phyloP scores from a whole-genome alignment of 768 basidiomycete species.

The Hemileccinum impolitum region DNA sequence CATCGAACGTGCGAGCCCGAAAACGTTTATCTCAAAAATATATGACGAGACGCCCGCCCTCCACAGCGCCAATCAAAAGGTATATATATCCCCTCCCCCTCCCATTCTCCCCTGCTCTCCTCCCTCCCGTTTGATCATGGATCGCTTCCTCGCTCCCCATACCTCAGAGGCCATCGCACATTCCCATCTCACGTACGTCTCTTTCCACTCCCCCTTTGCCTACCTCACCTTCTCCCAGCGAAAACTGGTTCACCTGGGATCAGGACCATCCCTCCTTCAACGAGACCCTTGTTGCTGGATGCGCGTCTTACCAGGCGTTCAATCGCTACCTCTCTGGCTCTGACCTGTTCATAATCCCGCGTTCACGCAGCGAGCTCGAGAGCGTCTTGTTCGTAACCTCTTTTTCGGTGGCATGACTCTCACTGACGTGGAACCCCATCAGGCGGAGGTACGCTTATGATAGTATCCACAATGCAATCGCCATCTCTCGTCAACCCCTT shows the following conservation, averaged over 20 bases:
- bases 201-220: not conserved
- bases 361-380: slow-evolving; percentile 63
- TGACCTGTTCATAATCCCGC: slow-evolving; percentile 69
- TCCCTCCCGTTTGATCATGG: slow-evolving; percentile 40
- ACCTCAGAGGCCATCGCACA: slow-evolving; percentile 74
- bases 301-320: slow-evolving; percentile 79
- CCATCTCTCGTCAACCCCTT: slow-evolving; percentile 61
- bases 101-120: not conserved
- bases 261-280: slow-evolving; percentile 64
- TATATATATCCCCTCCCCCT: slow-evolving; percentile 12
- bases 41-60: not conserved
- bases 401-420: not conserved
- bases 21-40: slow-evolving; percentile 16
- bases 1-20: slow-evolving; percentile 27
- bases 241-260: slow-evolving; percentile 69
- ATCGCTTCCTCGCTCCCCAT: slow-evolving; percentile 69
- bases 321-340: slow-evolving; percentile 68
- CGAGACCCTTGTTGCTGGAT: slow-evolving; percentile 72
- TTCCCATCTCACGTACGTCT: slow-evolving; percentile 58
- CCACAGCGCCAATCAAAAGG: slow-evolving; percentile 8
- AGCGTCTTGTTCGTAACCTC: slow-evolving; percentile 56
- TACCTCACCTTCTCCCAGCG: slow-evolving; percentile 39
- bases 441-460: slow-evolving; percentile 78
- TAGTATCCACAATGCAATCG: slow-evolving; percentile 76
- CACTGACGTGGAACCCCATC: slow-evolving; percentile 10